Percentiles rank a stretch among this genome's conserved stretches.
Conservation (phyloP, 2,329 filamentous ascomycete species). For the Fusarium euwallaceae region DNA sequence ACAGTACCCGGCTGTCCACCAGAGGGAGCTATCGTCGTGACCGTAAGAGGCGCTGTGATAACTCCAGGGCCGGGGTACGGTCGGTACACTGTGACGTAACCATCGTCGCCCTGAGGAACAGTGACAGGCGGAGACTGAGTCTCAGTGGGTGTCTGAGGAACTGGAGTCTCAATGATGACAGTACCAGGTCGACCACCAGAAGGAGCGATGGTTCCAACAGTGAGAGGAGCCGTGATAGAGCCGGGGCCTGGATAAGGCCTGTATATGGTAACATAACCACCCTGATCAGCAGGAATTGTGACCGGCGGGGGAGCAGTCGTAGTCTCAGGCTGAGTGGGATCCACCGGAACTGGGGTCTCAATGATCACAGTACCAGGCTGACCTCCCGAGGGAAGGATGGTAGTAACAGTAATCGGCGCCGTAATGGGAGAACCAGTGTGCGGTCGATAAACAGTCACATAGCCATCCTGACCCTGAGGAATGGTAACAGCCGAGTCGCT, state of each 20-base stretch:
- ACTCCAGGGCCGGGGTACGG: conserved; percentile 27
- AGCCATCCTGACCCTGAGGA: neutral
- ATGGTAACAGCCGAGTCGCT: neutral
- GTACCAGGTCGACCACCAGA: conserved; percentile 28
- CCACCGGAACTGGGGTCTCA: conserved; percentile 16
- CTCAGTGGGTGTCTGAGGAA: conserved; percentile 21
- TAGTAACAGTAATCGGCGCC: conserved; percentile 33
- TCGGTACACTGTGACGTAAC: conserved; percentile 29
- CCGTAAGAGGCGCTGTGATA: conserved; percentile 29
- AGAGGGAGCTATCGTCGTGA: conserved; percentile 23
- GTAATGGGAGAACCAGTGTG: conserved; percentile 35
- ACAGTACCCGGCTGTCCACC: conserved; percentile 34
- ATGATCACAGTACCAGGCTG: conserved; percentile 37
- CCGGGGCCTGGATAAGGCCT: conserved; percentile 31
- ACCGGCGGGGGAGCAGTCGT: conserved; percentile 13
- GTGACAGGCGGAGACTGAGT: conserved; percentile 25
- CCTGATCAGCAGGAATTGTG: conserved; percentile 26
- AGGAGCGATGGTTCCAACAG: conserved; percentile 26
- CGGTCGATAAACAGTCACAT: conserved; percentile 29
- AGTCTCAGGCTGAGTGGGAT: conserved; percentile 4
- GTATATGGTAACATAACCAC: conserved; percentile 33
- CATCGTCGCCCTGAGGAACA: conserved; percentile 32
- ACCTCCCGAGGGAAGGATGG: conserved; percentile 24
- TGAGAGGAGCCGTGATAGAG: conserved; percentile 23
- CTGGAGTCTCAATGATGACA: conserved; percentile 34